Evolutionary conservation across 1,139 yeast genomes (phyloP), one percentile per base, ranked within the genome.

Genomic region (Arxiozyma heterogenica): DNA sequence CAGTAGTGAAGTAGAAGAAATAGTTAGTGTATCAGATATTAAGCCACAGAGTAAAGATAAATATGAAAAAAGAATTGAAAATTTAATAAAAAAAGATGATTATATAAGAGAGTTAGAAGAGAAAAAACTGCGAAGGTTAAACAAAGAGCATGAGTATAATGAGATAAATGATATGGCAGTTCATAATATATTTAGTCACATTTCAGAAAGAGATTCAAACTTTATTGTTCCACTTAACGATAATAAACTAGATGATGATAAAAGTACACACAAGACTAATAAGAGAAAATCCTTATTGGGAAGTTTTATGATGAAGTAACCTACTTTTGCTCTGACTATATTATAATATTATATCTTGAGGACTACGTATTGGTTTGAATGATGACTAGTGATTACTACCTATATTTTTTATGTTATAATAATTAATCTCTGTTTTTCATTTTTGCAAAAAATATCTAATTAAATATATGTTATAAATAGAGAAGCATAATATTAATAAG

Each of bases 51-150:
- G 5, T 39, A 21, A 18, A 18, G 48, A 48, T 34, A 42, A 43
- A 8, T 55, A 54, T 49, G 63, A 63, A 25, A 59, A 60, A n/a
- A 63, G 64, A 46, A 57, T 66, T n/a, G 61, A 64, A 17, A 56
- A 63, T 22, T 47, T 66, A 41, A 55, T 65, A 2, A 57, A 57
- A 42, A 58, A 55, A 49, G 69, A 66, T 50, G 64, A 64, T 20
- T 41, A 45, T 34, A 39, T 61, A 41, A 51, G 63, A 30, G 42
- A 46, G 6, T 21, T 30, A 12, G 27, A 45, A 3, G 22, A 41
- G 9, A 20, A 45, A 4, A 22, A 41, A 46, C 22, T 12, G 23
- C 38, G 22, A 41, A n/a, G 18, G 18, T 41, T 38, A 21, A 38
- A 38, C 21, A 25, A 38, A 34, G 15, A 22, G 15, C 34, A 15